Conservation (phyloP, 2,329 filamentous ascomycete species). For the Orbilia javanica region DNA sequence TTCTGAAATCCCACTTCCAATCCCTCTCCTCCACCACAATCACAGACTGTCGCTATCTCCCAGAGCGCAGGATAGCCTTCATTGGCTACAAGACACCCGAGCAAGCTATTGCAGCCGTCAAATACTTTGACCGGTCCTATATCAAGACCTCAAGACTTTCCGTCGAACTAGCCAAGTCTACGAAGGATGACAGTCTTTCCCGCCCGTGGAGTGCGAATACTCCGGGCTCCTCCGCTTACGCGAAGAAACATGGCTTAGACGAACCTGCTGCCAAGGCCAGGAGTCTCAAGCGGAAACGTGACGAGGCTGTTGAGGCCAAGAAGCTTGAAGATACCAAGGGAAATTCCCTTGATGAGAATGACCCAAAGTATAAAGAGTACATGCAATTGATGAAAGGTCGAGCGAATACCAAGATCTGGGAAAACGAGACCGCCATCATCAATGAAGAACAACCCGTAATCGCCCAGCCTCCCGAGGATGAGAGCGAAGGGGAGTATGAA, state of each 20-base stretch:
- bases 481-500: slow-evolving; percentile 83
- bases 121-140: slow-evolving; percentile 95
- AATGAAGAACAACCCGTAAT: slow-evolving; percentile 22
- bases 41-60: slow-evolving; percentile 92
- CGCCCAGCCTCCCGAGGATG: slow-evolving; percentile 65
- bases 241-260: slow-evolving; percentile 61
- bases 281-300: slow-evolving; percentile 77
- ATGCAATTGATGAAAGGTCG: slow-evolving; percentile 82
- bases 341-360: slow-evolving; percentile 67
- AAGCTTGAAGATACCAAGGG: slow-evolving; percentile 24
- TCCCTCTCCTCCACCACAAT: slow-evolving; percentile 72
- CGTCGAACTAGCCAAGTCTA: slow-evolving; percentile 87
- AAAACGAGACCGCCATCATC: slow-evolving; percentile 67
- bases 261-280: slow-evolving; percentile 51
- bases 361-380: slow-evolving; percentile 88
- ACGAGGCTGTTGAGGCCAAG: slow-evolving; percentile 66
- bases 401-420: slow-evolving; percentile 75
- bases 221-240: slow-evolving; percentile 61
- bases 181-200: slow-evolving; percentile 63
- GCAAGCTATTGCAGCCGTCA: slow-evolving; percentile 84
- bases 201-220: slow-evolving; percentile 65
- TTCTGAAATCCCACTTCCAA: slow-evolving; percentile 90
- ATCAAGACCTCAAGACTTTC: slow-evolving; percentile 95
- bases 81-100: slow-evolving; percentile 89
- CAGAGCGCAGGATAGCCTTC: slow-evolving; percentile 91